Evolutionary conservation across 495 filamentous ascomycete species (phyloP).

Genomic region (Penicillium coffeae): DNA sequence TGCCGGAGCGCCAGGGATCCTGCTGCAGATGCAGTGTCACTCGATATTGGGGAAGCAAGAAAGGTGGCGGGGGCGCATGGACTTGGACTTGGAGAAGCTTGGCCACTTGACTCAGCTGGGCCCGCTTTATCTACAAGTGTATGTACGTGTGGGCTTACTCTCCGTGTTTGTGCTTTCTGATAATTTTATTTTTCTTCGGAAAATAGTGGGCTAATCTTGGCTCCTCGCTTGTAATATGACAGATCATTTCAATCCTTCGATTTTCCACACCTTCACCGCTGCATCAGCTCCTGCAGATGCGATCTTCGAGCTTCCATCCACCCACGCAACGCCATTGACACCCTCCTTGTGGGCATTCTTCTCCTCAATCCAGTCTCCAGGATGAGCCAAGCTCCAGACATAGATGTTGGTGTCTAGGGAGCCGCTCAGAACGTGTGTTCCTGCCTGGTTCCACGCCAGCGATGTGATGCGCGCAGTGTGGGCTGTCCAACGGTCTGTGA

Average conservation of each 20-base stretch:
- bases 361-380: constrained; percentile 73
- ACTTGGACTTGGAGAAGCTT: not conserved
- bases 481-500: constrained; percentile 75
- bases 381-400: constrained; percentile 84
- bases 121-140: not conserved
- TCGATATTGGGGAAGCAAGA: not conserved
- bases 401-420: constrained; percentile 85
- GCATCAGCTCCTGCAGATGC: constrained; percentile 83
- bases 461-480: constrained; percentile 84
- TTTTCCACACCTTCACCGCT: constrained; percentile 83
- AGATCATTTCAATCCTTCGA: constrained; percentile 56
- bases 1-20: not conserved
- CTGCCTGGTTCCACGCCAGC: constrained; percentile 75
- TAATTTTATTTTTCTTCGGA: no score
- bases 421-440: constrained; percentile 77
- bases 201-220: not conserved
- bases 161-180: no score
- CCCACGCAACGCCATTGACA: constrained; percentile 84
- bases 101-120: not conserved
- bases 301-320: constrained; percentile 62
- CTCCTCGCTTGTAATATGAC: not conserved
- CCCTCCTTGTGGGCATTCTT: constrained; percentile 92
- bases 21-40: not conserved
- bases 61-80: not conserved
- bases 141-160: no score